Conservation (phyloP, 768 basidiomycete genomes). For the Termitomyces sp. region DNA sequence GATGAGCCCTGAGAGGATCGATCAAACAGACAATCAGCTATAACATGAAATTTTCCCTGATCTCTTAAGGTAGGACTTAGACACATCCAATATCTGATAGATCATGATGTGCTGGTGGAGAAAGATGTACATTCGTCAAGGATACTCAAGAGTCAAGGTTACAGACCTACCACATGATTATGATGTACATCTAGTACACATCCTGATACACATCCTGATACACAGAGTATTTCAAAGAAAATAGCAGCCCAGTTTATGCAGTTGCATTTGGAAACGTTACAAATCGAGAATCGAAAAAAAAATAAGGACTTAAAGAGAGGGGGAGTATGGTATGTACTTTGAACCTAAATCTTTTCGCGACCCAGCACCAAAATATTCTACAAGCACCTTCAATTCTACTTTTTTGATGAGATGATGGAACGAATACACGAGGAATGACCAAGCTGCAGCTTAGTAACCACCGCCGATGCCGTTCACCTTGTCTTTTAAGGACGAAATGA, state of each 20-base stretch:
- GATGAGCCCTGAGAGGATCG: too few relatives aligned
- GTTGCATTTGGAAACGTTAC: conserved; percentile 2
- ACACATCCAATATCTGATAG: too few relatives aligned
- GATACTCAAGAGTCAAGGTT: too few relatives aligned
- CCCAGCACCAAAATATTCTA: conserved; percentile 8
- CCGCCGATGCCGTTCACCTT: conserved; percentile 31
- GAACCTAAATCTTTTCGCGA: conserved; percentile 13
- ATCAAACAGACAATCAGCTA: too few relatives aligned
- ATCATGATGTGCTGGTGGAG: too few relatives aligned
- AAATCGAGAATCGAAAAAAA: conserved; percentile 9
- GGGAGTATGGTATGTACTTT: conserved; percentile 14
- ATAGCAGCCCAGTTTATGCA: neutral
- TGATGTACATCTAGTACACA: too few relatives aligned
- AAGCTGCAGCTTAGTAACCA: conserved; percentile 13
- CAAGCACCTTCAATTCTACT: conserved; percentile 3
- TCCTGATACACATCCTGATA: too few relatives aligned
- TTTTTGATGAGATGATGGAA: neutral
- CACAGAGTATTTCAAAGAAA: too few relatives aligned
- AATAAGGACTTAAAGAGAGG: conserved; percentile 2
- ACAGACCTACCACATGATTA: too few relatives aligned
- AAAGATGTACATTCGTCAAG: too few relatives aligned
- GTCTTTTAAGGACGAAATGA: conserved; percentile 84
- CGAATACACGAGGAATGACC: neutral
- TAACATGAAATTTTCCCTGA: too few relatives aligned
- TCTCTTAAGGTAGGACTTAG: too few relatives aligned